Evolutionary conservation across 768 basidiomycete genomes (phyloP).

Genomic region (Hericium rajendrae): DNA sequence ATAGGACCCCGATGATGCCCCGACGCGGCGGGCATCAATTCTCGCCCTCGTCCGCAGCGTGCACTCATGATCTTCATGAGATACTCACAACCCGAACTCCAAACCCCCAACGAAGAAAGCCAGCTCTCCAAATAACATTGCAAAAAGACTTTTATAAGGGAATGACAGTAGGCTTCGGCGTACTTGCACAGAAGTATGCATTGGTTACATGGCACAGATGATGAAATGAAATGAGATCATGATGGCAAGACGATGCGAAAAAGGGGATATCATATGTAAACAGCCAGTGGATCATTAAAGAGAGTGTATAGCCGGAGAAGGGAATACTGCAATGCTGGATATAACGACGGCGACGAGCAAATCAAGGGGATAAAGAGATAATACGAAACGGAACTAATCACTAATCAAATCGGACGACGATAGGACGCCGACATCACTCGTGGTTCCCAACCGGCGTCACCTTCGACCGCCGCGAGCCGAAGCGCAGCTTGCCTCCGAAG

Average conservation of each 20-base stretch:
- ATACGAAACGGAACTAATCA: neutral
- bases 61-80: too few species aligned
- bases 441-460: constrained; percentile 19
- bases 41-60: too few species aligned
- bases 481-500: constrained; percentile 65
- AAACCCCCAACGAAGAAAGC: too few species aligned
- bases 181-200: constrained; percentile 2
- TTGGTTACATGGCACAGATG: neutral
- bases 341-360: neutral
- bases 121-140: too few species aligned
- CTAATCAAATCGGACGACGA: neutral
- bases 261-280: constrained; percentile 7
- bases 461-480: constrained; percentile 60
- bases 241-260: constrained; percentile 4
- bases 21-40: too few species aligned
- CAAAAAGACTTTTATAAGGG: neutral
- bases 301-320: constrained; percentile 2
- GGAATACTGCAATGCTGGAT: neutral
- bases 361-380: neutral
- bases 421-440: neutral
- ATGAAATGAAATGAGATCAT: constrained; percentile 4
- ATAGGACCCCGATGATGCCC: too few species aligned
- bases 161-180: constrained; percentile 1
- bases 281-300: constrained; percentile 9
- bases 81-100: too few species aligned